Percentiles rank a stretch among this genome's conserved stretches.
phyloP scores from a whole-genome alignment of 441 rosid species.

The Brassica balearica region DNA sequence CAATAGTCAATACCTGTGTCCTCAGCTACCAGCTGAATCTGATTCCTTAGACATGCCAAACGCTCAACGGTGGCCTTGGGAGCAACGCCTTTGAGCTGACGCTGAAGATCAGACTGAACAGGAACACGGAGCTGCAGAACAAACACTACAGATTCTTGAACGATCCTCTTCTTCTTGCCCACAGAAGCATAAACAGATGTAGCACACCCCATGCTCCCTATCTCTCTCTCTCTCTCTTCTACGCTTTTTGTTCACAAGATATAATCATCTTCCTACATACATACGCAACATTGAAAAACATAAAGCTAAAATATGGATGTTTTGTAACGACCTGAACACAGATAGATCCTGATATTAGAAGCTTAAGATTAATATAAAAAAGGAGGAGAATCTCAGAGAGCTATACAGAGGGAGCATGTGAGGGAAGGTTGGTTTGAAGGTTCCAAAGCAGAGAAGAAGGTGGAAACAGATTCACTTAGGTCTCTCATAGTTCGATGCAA shows the following conservation, averaged over 20 bases:
- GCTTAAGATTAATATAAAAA: conserved; percentile 18
- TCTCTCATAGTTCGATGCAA: conserved; percentile 45
- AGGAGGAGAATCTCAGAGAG: background rate
- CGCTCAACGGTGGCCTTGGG: conserved; percentile 57
- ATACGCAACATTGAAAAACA: conserved; percentile 14
- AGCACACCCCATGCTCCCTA: conserved; percentile 91
- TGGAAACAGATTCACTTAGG: conserved; percentile 35
- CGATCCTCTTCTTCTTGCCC: conserved; percentile 57
- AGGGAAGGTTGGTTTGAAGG: conserved; percentile 41
- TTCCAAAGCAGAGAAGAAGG: conserved; percentile 34
- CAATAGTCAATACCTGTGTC: conserved; percentile 60
- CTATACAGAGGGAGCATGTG: conserved; percentile 36
- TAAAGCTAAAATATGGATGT: background rate
- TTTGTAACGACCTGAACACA: background rate
- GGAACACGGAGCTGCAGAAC: conserved; percentile 73
- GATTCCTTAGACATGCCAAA: conserved; percentile 63
- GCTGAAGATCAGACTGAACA: conserved; percentile 70
- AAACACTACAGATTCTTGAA: conserved; percentile 70
- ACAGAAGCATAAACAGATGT: conserved; percentile 58
- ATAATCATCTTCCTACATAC: conserved; percentile 24
- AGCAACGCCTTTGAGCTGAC: conserved; percentile 61
- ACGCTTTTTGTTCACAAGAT: conserved; percentile 5
- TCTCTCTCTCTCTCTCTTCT: conserved; percentile 33
- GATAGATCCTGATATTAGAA: conserved; percentile 29
- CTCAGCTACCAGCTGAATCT: conserved; percentile 71